phyloP scores from a whole-genome alignment of 2,329 filamentous ascomycete genomes.

The Didymella segeticola region DNA sequence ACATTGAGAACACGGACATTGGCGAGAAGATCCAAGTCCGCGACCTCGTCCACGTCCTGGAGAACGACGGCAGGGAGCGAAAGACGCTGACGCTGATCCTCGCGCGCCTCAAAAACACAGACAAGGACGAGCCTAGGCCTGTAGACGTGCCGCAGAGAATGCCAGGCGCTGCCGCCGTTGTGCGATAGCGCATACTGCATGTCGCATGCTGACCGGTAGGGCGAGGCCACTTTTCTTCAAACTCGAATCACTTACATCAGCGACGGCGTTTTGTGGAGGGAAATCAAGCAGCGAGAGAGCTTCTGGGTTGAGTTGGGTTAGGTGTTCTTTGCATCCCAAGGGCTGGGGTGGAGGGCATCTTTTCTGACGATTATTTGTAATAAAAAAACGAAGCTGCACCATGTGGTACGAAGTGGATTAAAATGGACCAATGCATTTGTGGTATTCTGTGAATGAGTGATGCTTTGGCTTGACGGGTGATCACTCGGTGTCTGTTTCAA shows the following conservation, averaged over 20 bases:
- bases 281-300: too few relatives aligned
- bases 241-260: conserved; percentile 24
- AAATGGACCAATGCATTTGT: too few relatives aligned
- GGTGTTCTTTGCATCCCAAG: conserved; percentile 29
- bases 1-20: conserved; percentile 78
- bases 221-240: too few relatives aligned
- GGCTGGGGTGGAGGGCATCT: conserved; percentile 24
- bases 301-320: too few relatives aligned
- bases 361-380: conserved; percentile 1
- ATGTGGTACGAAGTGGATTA: background rate
- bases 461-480: too few relatives aligned
- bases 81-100: conserved; percentile 54
- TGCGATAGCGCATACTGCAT: too few relatives aligned
- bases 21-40: conserved; percentile 82
- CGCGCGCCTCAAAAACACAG: conserved; percentile 40
- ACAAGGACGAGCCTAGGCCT: conserved; percentile 33
- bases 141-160: conserved; percentile 13
- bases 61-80: conserved; percentile 75
- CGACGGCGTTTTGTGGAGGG: conserved; percentile 26
- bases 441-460: too few relatives aligned
- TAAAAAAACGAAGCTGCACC: background rate
- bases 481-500: too few relatives aligned
- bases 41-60: conserved; percentile 80
- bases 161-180: conserved; percentile 13
- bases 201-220: too few relatives aligned